Percentiles rank a stretch among this genome's conserved stretches.
phyloP scores from a whole-genome alignment of 179 eudicot genomes.

The Camellia oleifera region DNA sequence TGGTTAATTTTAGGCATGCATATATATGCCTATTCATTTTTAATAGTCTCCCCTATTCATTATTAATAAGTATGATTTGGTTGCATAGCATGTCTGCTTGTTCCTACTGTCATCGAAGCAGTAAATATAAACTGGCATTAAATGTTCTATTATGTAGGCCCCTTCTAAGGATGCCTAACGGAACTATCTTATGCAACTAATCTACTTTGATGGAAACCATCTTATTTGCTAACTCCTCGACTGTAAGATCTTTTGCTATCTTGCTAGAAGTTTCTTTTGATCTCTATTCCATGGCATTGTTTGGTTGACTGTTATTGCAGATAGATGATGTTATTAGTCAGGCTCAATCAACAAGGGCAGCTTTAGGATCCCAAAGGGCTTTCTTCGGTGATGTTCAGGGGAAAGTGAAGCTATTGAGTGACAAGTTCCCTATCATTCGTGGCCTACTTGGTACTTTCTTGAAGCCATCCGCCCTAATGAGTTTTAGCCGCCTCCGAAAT shows the following conservation, averaged over 20 bases:
- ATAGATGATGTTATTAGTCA: constrained; percentile 92
- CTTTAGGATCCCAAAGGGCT: constrained; percentile 80
- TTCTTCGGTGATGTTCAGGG: constrained; percentile 89
- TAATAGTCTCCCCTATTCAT: too few relatives aligned
- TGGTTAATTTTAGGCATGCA: not conserved
- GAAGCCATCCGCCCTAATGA: not conserved
- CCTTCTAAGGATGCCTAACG: not conserved
- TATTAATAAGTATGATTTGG: too few relatives aligned
- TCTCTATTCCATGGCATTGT: not conserved
- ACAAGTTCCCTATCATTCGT: constrained; percentile 86
- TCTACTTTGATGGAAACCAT: not conserved
- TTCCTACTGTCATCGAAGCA: too few relatives aligned
- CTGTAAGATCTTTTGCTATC: not conserved
- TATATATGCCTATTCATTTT: not conserved
- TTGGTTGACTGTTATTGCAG: constrained; percentile 32
- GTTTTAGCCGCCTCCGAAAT: not conserved
- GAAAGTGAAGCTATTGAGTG: constrained; percentile 80
- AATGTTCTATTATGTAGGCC: too few relatives aligned
- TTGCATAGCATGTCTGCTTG: too few relatives aligned
- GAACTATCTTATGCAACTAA: not conserved
- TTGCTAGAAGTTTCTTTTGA: not conserved
- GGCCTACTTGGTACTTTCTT: constrained; percentile 72
- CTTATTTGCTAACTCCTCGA: not conserved
- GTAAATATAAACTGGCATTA: too few relatives aligned
- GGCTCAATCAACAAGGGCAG: constrained; percentile 87